These are phyloP conservation scores for Aspergillus sp. DNA, from an alignment of 2,329 filamentous ascomycete species.

Conservation along the genomic window DNA sequence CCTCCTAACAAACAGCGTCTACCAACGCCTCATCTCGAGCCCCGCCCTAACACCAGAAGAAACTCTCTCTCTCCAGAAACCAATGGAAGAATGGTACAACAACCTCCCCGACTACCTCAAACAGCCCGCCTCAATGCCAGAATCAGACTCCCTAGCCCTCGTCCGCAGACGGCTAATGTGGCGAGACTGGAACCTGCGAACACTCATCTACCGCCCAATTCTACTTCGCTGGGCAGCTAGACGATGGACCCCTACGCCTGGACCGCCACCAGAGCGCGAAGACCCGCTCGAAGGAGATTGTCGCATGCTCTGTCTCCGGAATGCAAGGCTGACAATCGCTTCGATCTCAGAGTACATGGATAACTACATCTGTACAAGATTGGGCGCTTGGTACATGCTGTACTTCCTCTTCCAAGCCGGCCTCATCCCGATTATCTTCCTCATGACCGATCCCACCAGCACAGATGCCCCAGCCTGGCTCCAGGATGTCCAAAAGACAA, in stretches of 20 bases:
- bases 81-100: constrained; percentile 39
- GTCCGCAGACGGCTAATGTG: constrained; percentile 36
- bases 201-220: constrained; percentile 39
- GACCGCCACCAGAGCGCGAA: constrained; percentile 21
- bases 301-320: constrained; percentile 34
- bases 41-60: constrained; percentile 37
- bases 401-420: constrained; percentile 43
- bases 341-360: constrained; percentile 38
- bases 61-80: constrained; percentile 33
- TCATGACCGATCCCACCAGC: constrained; percentile 37
- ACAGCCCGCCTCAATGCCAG: constrained; percentile 24
- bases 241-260: constrained; percentile 28
- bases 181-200: constrained; percentile 39
- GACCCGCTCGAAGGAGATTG: constrained; percentile 34
- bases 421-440: constrained; percentile 37
- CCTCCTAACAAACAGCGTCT: constrained; percentile 38
- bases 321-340: constrained; percentile 35
- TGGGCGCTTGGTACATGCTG: constrained; percentile 41
- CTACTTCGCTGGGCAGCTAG: constrained; percentile 35
- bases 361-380: constrained; percentile 33
- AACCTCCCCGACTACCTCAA: constrained; percentile 37
- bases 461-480: constrained; percentile 31
- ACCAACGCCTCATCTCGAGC: constrained; percentile 39
- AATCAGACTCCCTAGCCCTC: constrained; percentile 32
- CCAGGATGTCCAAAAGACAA: constrained; percentile 36